phyloP scores from a whole-genome alignment of 2,329 filamentous ascomycete species.

The Chaetomiaceae sp. region DNA sequence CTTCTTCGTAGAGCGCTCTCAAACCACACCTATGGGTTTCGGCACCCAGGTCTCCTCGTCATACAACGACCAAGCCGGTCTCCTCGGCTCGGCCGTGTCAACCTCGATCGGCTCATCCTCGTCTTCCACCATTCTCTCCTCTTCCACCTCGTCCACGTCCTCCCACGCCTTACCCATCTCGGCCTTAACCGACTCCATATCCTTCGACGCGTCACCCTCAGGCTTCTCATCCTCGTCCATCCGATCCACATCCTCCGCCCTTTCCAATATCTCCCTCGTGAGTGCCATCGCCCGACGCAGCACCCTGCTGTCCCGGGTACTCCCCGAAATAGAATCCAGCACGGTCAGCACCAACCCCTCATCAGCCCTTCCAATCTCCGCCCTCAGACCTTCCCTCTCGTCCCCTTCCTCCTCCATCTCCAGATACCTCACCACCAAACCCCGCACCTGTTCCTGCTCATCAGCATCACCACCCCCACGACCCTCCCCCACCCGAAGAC shows the following conservation, averaged over 20 bases:
- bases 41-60: constrained; percentile 48
- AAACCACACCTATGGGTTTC: constrained; percentile 54
- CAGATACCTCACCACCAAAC: constrained; percentile 14
- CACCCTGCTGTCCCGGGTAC: constrained; percentile 39
- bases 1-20: too few relatives aligned
- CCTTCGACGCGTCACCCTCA: background rate
- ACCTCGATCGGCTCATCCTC: constrained; percentile 11
- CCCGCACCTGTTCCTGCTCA: background rate
- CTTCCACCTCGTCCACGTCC: constrained; percentile 23
- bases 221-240: constrained; percentile 11
- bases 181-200: constrained; percentile 23
- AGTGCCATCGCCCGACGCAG: constrained; percentile 43
- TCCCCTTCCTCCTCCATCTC: constrained; percentile 8
- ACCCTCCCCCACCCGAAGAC: too few relatives aligned
- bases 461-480: too few relatives aligned
- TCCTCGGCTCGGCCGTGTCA: constrained; percentile 17
- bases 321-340: constrained; percentile 37
- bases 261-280: constrained; percentile 37
- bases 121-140: constrained; percentile 22
- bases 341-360: constrained; percentile 34
- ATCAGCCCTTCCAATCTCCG: constrained; percentile 35
- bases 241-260: constrained; percentile 15
- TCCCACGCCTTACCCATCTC: constrained; percentile 27
- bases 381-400: constrained; percentile 24
- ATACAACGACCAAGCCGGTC: constrained; percentile 44